phyloP scores from a whole-genome alignment of 78 protist genomes.

The Dictyostelium citrinum region DNA sequence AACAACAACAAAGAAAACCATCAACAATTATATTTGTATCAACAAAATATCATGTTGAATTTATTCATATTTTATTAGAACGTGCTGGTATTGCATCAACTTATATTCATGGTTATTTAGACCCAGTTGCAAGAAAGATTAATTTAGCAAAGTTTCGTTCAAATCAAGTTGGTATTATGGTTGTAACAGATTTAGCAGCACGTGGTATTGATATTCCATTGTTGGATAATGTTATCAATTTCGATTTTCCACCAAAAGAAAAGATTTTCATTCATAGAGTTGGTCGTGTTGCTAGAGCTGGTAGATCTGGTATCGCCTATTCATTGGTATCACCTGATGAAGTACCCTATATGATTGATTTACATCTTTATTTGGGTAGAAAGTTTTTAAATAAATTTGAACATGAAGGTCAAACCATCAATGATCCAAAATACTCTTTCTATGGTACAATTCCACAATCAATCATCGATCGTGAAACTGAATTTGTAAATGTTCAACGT shows the following conservation, averaged over 20 bases:
- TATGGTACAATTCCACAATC: conserved; percentile 73
- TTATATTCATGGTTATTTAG: conserved; percentile 95
- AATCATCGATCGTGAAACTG: conserved; percentile 29
- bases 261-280: conserved; percentile 99
- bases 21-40: conserved; percentile 94
- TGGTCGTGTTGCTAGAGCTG: conserved; percentile 99
- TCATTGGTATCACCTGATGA: conserved; percentile 95
- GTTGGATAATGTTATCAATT: conserved; percentile 98
- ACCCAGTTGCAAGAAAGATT: conserved; percentile 92
- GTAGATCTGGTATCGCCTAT: conserved; percentile 93
- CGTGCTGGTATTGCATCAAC: background rate
- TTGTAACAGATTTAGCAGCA: conserved; percentile 99
- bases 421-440: conserved; percentile 3
- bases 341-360: conserved; percentile 92
- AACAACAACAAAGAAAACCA: conserved; percentile 7
- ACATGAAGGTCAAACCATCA: background rate
- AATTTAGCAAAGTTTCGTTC: conserved; percentile 89
- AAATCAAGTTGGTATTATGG: conserved; percentile 55
- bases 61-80: conserved; percentile 46
- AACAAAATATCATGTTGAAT: conserved; percentile 94
- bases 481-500: background rate
- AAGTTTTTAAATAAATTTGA: background rate
- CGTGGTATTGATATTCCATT: conserved; percentile 99
- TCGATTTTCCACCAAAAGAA: conserved; percentile 96
- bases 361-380: conserved; percentile 87